Conservation (phyloP, 345 rosid species). For the Draba incana region DNA sequence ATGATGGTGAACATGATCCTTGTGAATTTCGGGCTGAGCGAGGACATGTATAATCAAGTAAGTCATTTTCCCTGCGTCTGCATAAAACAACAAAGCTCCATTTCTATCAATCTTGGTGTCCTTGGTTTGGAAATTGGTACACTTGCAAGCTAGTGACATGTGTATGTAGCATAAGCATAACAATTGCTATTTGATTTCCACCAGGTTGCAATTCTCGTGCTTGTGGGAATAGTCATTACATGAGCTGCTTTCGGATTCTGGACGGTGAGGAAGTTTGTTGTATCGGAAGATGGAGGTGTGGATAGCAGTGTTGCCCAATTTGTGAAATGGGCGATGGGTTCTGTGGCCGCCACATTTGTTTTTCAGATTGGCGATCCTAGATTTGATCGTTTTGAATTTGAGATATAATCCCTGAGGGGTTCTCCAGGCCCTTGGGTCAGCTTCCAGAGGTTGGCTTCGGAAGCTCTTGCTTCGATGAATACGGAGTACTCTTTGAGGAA, state of each 20-base stretch:
- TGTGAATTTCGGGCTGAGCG: slow-evolving; percentile 75
- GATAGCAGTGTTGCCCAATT: slow-evolving; percentile 81
- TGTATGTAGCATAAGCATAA: slow-evolving; percentile 9
- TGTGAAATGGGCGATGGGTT: slow-evolving; percentile 91
- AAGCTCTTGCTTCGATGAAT: too few species aligned
- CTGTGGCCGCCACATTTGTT: slow-evolving; percentile 65
- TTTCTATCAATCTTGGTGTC: background rate
- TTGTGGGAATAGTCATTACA: slow-evolving; percentile 67
- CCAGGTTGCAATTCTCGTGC: slow-evolving; percentile 69
- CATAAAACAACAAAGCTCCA: background rate
- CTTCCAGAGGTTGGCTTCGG: too few species aligned
- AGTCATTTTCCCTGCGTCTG: slow-evolving; percentile 42
- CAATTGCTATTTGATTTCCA: slow-evolving; percentile 12
- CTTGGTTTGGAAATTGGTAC: background rate
- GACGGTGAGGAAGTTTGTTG: slow-evolving; percentile 85
- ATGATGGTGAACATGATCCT: slow-evolving; percentile 75
- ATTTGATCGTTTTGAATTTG: too few species aligned
- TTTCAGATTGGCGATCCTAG: slow-evolving; percentile 55
- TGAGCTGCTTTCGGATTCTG: slow-evolving; percentile 97
- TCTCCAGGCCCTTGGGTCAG: too few species aligned
- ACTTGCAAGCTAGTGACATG: slow-evolving; percentile 9
- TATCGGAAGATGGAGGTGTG: slow-evolving; percentile 79
- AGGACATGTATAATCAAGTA: slow-evolving; percentile 93
- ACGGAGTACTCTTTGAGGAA: too few species aligned
- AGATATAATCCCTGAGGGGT: too few species aligned